These are phyloP conservation scores for Piper betle DNA, from an alignment of 164 flowering plant species.

Conservation along the genomic window DNA sequence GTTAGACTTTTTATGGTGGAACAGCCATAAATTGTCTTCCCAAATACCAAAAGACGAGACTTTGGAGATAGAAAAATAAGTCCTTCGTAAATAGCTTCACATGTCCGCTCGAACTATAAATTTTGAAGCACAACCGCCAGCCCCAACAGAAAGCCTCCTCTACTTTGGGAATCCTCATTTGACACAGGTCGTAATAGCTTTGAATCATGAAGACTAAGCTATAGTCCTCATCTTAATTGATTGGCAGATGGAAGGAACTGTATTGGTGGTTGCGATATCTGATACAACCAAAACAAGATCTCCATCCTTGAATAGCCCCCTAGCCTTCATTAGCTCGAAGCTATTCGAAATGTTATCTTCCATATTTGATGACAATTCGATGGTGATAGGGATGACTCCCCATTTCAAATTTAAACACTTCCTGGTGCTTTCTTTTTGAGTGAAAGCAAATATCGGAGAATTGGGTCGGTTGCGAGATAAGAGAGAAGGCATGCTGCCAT, in stretches of 20 bases:
- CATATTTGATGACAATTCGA: constrained; percentile 51
- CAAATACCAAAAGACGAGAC: too few relatives aligned
- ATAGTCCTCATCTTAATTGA: constrained; percentile 59
- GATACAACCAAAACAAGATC: constrained; percentile 65
- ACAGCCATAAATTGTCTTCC: too few relatives aligned
- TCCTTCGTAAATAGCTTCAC: too few relatives aligned
- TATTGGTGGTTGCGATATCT: constrained; percentile 32
- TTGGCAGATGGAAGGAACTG: constrained; percentile 31
- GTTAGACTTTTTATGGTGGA: too few relatives aligned
- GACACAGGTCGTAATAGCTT: not conserved
- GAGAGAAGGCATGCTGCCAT: constrained; percentile 78
- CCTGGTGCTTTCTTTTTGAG: constrained; percentile 37
- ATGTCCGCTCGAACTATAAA: not conserved
- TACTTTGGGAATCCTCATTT: not conserved
- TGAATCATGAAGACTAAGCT: constrained; percentile 10
- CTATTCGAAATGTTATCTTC: constrained; percentile 45
- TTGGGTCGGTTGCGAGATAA: constrained; percentile 76
- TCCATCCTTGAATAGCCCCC: constrained; percentile 47
- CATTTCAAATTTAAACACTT: constrained; percentile 63
- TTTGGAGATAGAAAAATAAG: too few relatives aligned
- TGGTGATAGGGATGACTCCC: constrained; percentile 62
- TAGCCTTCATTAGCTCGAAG: constrained; percentile 31
- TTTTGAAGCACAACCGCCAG: not conserved
- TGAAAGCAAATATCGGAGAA: constrained; percentile 79
- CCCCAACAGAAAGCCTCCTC: not conserved